Evolutionary conservation across 202 grass and related monocot species (phyloP).

Genomic region (Panicum hallii): DNA sequence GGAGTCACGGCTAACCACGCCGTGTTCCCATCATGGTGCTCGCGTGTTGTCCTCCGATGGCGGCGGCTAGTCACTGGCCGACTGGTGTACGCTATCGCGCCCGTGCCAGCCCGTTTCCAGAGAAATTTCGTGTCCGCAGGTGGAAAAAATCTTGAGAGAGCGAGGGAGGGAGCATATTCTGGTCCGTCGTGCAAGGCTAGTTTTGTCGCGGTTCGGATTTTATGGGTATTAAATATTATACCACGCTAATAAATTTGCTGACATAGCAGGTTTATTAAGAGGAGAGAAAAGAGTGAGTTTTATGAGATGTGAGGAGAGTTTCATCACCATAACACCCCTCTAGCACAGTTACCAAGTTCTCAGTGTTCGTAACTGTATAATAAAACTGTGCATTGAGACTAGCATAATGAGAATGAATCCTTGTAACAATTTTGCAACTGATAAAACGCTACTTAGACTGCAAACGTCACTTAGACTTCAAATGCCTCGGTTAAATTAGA

Average conservation of each 20-base stretch:
- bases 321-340: too few species aligned
- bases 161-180: slow-evolving; percentile 5
- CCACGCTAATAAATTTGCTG: too few species aligned
- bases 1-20: slow-evolving; percentile 7
- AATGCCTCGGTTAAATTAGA: background rate
- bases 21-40: background rate
- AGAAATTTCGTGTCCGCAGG: background rate
- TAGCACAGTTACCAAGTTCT: too few species aligned
- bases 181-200: background rate
- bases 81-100: background rate
- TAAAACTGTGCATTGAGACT: too few species aligned
- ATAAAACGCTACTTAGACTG: background rate
- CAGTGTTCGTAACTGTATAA: too few species aligned
- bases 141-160: background rate
- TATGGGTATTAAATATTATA: too few species aligned
- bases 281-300: too few species aligned
- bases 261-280: too few species aligned
- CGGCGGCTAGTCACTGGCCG: background rate
- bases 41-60: background rate
- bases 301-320: too few species aligned
- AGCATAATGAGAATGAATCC: background rate
- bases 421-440: background rate
- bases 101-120: background rate
- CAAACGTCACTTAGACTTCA: background rate
- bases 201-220: too few species aligned